Evolutionary conservation across 1,284 basidiomycete species (phyloP).

Genomic region (Marasmius tenuissimus): DNA sequence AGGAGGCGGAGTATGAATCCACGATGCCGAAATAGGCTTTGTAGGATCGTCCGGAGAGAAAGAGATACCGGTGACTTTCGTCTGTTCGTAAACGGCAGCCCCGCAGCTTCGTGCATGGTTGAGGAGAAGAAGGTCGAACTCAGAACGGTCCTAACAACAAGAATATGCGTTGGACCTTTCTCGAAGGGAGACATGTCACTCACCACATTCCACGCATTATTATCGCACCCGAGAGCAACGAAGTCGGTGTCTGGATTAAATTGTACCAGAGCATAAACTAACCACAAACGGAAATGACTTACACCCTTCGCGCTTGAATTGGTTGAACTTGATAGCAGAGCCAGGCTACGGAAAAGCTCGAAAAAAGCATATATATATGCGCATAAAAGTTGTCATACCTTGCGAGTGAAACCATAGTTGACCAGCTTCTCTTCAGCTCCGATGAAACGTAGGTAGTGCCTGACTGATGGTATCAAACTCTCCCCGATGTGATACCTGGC

Average conservation of each 20-base stretch:
- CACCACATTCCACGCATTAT: slow-evolving; percentile 69
- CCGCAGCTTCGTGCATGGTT: slow-evolving; percentile 59
- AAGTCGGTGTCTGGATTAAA: slow-evolving; percentile 60
- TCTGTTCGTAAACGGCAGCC: slow-evolving; percentile 54
- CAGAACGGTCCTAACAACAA: slow-evolving; percentile 50
- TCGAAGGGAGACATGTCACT: slow-evolving; percentile 22
- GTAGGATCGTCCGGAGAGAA: slow-evolving; percentile 42
- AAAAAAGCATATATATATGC: not conserved
- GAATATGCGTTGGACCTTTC: not conserved
- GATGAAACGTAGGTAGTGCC: slow-evolving; percentile 60
- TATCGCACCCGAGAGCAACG: slow-evolving; percentile 51
- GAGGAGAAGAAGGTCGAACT: slow-evolving; percentile 63
- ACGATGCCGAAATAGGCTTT: slow-evolving; percentile 50
- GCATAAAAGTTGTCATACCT: slow-evolving; percentile 35
- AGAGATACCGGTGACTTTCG: slow-evolving; percentile 46
- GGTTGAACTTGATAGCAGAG: slow-evolving; percentile 64
- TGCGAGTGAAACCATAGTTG: slow-evolving; percentile 51
- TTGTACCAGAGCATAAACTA: slow-evolving; percentile 2
- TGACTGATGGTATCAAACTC: slow-evolving; percentile 61
- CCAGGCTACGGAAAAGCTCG: slow-evolving; percentile 43
- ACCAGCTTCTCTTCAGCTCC: slow-evolving; percentile 55
- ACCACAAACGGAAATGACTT: slow-evolving; percentile 23
- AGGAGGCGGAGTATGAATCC: slow-evolving; percentile 43
- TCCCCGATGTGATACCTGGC: slow-evolving; percentile 65
- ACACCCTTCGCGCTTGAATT: slow-evolving; percentile 68